These are phyloP conservation scores for Neonectria hederae DNA, from an alignment of 2,329 filamentous ascomycete genomes.

Conservation along the genomic window DNA sequence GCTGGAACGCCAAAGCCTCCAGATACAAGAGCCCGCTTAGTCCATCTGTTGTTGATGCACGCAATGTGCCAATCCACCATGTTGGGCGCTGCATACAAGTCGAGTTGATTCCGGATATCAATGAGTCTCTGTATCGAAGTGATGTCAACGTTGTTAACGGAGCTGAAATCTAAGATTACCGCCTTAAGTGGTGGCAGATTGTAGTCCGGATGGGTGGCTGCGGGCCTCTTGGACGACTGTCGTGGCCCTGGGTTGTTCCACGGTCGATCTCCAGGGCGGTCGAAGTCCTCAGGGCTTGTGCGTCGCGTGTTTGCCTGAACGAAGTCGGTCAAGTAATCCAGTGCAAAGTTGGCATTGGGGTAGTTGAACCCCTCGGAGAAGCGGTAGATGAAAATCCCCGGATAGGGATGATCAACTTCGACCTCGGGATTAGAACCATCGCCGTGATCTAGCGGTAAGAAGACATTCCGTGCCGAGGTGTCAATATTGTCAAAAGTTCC, in stretches of 20 bases:
- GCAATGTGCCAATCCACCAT: conserved; percentile 95
- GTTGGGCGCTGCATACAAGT: conserved; percentile 82
- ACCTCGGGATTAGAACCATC: conserved; percentile 92
- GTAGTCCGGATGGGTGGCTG: conserved; percentile 48
- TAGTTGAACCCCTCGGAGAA: conserved; percentile 97
- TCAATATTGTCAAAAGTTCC: conserved; percentile 62
- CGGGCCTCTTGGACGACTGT: conserved; percentile 54
- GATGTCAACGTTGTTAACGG: conserved; percentile 92
- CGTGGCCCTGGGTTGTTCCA: conserved; percentile 92
- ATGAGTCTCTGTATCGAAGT: conserved; percentile 93
- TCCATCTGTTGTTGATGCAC: conserved; percentile 90
- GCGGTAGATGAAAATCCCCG: conserved; percentile 94
- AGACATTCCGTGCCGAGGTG: conserved; percentile 75
- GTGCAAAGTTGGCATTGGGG: conserved; percentile 88
- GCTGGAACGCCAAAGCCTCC: conserved; percentile 90
- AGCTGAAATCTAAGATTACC: conserved; percentile 92
- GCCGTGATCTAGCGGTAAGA: conserved; percentile 85
- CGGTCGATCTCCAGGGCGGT: conserved; percentile 78
- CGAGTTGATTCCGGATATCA: conserved; percentile 93
- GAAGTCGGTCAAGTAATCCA: conserved; percentile 78
- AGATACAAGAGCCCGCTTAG: conserved; percentile 85
- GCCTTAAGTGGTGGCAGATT: conserved; percentile 79
- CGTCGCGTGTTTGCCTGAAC: conserved; percentile 78
- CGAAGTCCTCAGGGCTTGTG: conserved; percentile 75
- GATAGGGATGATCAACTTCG: conserved; percentile 81